phyloP scores from a whole-genome alignment of 371 early-diverging fungal species.

The Blakeslea trispora region DNA sequence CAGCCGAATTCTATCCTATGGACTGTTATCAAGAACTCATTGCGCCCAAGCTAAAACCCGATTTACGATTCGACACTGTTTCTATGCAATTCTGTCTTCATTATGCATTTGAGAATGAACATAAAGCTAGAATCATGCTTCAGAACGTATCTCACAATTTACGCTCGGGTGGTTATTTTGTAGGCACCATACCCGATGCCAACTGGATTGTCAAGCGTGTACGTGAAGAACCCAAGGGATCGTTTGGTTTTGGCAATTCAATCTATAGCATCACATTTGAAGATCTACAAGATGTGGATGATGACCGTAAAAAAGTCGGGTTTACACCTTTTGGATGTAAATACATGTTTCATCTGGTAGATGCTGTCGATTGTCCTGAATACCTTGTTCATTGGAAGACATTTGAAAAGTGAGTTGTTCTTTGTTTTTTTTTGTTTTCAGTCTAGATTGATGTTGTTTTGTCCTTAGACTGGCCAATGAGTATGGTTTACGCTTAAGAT shows the following conservation, averaged over 20 bases:
- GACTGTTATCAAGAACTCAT: slow-evolving; percentile 79
- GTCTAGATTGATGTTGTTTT: background rate
- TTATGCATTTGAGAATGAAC: slow-evolving; percentile 93
- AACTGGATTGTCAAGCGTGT: slow-evolving; percentile 78
- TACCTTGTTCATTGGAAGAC: slow-evolving; percentile 90
- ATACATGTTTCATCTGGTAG: slow-evolving; percentile 93
- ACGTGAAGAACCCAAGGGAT: slow-evolving; percentile 29
- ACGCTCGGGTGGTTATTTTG: slow-evolving; percentile 83
- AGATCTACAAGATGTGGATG: slow-evolving; percentile 46
- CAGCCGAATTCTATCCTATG: slow-evolving; percentile 72
- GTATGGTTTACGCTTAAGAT: slow-evolving; percentile 74
- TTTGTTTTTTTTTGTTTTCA: too few species aligned
- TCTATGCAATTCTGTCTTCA: slow-evolving; percentile 98
- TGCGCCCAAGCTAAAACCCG: slow-evolving; percentile 53
- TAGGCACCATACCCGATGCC: slow-evolving; percentile 96
- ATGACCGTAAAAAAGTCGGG: slow-evolving; percentile 24
- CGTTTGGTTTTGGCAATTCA: slow-evolving; percentile 76
- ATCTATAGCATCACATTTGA: slow-evolving; percentile 87
- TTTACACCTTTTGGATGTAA: slow-evolving; percentile 79
- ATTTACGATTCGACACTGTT: slow-evolving; percentile 80
- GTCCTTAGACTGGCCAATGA: slow-evolving; percentile 74
- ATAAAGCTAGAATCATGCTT: slow-evolving; percentile 78
- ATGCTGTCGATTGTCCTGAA: slow-evolving; percentile 99
- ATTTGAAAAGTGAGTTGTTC: slow-evolving; percentile 62
- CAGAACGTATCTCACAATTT: slow-evolving; percentile 82